Evolutionary conservation across 75 land plant species (phyloP), one percentile per base, ranked within the genome.

Genomic region (Picea glauca): DNA sequence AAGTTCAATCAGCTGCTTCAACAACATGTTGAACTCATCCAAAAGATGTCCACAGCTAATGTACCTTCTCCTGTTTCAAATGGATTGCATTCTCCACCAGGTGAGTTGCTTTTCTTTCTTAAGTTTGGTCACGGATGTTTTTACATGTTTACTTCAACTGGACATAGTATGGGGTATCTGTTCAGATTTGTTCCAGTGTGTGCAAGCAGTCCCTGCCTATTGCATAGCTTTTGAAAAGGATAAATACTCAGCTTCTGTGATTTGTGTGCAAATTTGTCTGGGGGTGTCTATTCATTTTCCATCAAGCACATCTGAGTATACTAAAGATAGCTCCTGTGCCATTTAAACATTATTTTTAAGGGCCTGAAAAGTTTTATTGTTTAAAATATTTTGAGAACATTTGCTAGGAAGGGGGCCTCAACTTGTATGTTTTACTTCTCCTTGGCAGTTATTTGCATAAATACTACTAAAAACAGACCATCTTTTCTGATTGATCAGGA

Each of bases 1-100:
- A 75, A 88, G 74, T 96, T 94, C 81, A 96, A 96, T 73, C 81
- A 89, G 66, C 83, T 96, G 78, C 89, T 96, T 70, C 87, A 89
- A 78, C 86, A 91, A 76, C 99, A 96, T 73, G 90, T 82, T 58
- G 85, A 85, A 76, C 85, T 94, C 21, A 92, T 92, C 90, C 80
- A 80, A 40, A 87, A 86, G 74, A 81, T 89, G 26, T 81, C 82
- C 8, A 6, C 88, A 74, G 85, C 82, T 14, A 85, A 82, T 60
- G 62, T 84, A 63, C 65, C 91, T 57, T 62, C 82, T 21, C 81
- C 97, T 46, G 33, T 78, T 61, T 86, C 94, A 43, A 94, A 91
- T 86, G 93, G 91, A 26, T 76, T 94, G 73, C 84, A 86, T 70
- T 73, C 87, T 56, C 65, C 92, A 38, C 23, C 84, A 77, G 67